Percentiles rank a stretch among this genome's conserved stretches.
Conservation (phyloP, 2,329 filamentous ascomycete species). For the Macroventuria anomochaeta region DNA sequence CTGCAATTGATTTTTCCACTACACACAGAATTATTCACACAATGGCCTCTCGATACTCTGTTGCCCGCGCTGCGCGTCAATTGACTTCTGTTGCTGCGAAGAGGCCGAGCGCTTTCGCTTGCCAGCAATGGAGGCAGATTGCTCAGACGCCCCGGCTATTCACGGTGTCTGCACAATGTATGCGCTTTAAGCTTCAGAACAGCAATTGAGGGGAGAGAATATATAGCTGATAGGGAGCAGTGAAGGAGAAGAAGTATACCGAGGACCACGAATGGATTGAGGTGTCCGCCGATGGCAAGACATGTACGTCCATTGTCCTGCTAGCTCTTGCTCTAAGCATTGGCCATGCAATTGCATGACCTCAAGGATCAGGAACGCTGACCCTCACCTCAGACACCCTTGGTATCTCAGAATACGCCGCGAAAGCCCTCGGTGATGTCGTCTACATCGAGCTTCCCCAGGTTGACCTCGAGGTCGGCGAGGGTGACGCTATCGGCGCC, state of each 20-base stretch:
- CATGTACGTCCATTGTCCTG: constrained; percentile 59
- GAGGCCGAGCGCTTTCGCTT: constrained; percentile 33
- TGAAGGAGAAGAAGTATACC: constrained; percentile 82
- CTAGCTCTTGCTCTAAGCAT: background rate
- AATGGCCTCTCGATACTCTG: constrained; percentile 47
- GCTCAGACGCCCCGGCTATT: constrained; percentile 45
- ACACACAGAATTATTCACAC: constrained; percentile 17
- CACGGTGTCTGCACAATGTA: constrained; percentile 47
- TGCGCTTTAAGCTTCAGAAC: constrained; percentile 11
- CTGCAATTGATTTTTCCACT: constrained; percentile 18
- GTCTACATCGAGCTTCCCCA: constrained; percentile 95
- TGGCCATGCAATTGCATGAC: background rate
- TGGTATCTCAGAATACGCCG: constrained; percentile 91
- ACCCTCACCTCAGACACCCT: constrained; percentile 60
- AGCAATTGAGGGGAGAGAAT: constrained; percentile 2
- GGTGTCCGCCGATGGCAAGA: constrained; percentile 79
- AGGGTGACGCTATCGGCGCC: constrained; percentile 86
- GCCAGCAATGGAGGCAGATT: constrained; percentile 35
- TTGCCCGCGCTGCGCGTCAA: constrained; percentile 45
- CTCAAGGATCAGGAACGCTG: constrained; percentile 8
- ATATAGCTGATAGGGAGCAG: constrained; percentile 50
- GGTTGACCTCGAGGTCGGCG: constrained; percentile 68
- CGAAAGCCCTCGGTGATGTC: constrained; percentile 90
- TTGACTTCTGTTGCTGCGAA: constrained; percentile 37
- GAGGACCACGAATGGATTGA: constrained; percentile 99